phyloP scores from a whole-genome alignment of 177 flowering plant species.

The Tripterygium wilfordii region DNA sequence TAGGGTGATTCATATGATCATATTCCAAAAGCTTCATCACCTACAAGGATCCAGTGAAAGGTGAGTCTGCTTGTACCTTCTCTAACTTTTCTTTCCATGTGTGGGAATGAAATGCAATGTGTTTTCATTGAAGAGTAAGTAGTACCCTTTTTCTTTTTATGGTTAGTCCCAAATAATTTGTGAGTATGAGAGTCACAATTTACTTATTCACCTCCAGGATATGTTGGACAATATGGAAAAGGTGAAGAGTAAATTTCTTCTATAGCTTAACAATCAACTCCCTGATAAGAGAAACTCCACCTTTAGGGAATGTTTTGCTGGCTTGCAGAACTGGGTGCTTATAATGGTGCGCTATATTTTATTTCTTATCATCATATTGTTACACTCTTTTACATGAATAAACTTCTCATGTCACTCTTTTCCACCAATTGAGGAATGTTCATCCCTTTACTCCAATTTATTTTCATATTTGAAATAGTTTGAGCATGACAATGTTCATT shows the following conservation, averaged over 20 bases:
- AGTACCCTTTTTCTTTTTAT: too few species aligned
- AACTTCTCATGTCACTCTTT: not conserved
- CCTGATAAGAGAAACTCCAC: constrained; percentile 63
- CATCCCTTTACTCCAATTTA: not conserved
- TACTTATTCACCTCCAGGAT: constrained; percentile 37
- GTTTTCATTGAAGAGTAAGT: too few species aligned
- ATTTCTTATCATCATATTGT: not conserved
- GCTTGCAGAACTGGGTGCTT: constrained; percentile 80
- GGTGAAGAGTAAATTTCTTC: constrained; percentile 85
- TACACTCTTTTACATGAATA: not conserved
- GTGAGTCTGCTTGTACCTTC: too few species aligned
- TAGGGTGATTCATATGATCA: too few species aligned
- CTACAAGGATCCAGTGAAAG: too few species aligned
- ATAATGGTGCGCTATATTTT: constrained; percentile 66
- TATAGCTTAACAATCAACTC: constrained; percentile 86
- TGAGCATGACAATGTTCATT: too few species aligned
- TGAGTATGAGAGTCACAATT: too few species aligned
- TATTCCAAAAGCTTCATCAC: too few species aligned
- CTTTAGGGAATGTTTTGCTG: constrained; percentile 70
- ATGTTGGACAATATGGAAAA: constrained; percentile 51
- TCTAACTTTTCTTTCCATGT: too few species aligned
- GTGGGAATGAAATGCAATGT: too few species aligned
- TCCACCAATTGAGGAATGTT: too few species aligned
- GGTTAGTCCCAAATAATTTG: too few species aligned
- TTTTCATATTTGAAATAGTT: constrained; percentile 36